Conservation (phyloP, 768 basidiomycete genomes). For the Tubosaeta brunneosetosa region DNA sequence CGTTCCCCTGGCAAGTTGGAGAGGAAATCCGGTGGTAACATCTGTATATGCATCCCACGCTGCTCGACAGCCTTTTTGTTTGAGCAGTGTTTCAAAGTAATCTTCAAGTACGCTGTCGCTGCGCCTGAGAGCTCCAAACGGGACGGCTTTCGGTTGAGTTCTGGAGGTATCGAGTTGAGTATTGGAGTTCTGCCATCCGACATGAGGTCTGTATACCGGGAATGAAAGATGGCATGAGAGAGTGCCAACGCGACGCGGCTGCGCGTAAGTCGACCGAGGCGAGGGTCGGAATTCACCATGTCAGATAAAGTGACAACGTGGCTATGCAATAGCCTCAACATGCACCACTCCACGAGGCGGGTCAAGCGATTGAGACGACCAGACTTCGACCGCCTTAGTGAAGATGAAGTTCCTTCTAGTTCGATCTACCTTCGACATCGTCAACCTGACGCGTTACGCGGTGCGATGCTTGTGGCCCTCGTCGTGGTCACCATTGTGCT, state of each 20-base stretch:
- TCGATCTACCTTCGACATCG: slow-evolving; percentile 5
- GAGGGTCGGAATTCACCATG: neutral
- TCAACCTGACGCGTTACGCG: slow-evolving; percentile 9
- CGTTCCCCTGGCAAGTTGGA: neutral
- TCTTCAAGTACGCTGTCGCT: neutral
- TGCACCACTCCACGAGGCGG: slow-evolving; percentile 18
- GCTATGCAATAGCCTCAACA: neutral
- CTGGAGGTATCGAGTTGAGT: neutral
- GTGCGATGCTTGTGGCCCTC: slow-evolving; percentile 14
- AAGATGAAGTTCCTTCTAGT: neutral
- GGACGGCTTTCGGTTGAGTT: neutral
- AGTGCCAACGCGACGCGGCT: neutral
- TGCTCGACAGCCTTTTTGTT: neutral
- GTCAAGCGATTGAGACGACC: slow-evolving; percentile 11
- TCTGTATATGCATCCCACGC: neutral
- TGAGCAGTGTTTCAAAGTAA: neutral
- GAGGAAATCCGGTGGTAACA: neutral
- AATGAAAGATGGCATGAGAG: neutral
- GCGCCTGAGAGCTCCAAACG: neutral
- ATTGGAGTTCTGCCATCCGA: neutral
- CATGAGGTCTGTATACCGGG: neutral
- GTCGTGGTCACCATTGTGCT: slow-evolving; percentile 19
- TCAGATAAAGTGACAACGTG: no score
- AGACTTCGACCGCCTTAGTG: neutral
- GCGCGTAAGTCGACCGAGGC: neutral